phyloP scores from a whole-genome alignment of 116 monocot genomes.

The Posidonia oceanica region DNA sequence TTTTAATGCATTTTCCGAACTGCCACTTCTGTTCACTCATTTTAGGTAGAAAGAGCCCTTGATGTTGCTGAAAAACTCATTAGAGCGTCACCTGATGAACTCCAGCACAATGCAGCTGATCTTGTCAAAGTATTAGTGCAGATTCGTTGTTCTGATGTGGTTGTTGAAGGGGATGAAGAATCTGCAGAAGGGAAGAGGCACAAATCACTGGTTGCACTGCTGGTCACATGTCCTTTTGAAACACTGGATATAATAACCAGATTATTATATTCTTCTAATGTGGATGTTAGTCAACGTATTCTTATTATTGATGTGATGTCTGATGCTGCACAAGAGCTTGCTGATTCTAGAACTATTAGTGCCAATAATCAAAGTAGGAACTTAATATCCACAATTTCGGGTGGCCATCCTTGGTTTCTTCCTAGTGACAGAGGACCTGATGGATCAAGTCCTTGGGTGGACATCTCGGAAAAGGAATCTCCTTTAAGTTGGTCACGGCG shows the following conservation, averaged over 20 bases:
- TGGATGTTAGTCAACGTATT: constrained; percentile 82
- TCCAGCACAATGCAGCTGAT: constrained; percentile 61
- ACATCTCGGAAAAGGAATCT: constrained; percentile 42
- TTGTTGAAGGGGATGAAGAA: constrained; percentile 87
- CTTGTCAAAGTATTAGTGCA: constrained; percentile 71
- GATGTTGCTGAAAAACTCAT: constrained; percentile 69
- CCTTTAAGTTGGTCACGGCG: constrained; percentile 54
- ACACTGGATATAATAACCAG: constrained; percentile 58
- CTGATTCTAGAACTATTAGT: constrained; percentile 40
- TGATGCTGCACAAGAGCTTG: constrained; percentile 84
- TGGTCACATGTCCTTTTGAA: constrained; percentile 89
- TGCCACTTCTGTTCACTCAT: background rate
- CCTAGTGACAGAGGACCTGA: constrained; percentile 58
- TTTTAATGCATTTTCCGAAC: background rate
- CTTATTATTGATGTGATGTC: constrained; percentile 90
- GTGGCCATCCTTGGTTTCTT: constrained; percentile 64
- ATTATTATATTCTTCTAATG: constrained; percentile 80
- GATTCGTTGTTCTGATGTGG: constrained; percentile 72
- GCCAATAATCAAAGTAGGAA: constrained; percentile 19
- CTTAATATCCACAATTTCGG: constrained; percentile 48
- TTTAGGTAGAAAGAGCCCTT: constrained; percentile 83
- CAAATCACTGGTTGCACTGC: constrained; percentile 63
- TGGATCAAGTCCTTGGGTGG: constrained; percentile 90
- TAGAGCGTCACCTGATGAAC: constrained; percentile 93
- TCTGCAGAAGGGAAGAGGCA: constrained; percentile 83